Base-by-base conservation (phyloP, 768 basidiomycete genomes). In the Mycena latifolia region DNA sequence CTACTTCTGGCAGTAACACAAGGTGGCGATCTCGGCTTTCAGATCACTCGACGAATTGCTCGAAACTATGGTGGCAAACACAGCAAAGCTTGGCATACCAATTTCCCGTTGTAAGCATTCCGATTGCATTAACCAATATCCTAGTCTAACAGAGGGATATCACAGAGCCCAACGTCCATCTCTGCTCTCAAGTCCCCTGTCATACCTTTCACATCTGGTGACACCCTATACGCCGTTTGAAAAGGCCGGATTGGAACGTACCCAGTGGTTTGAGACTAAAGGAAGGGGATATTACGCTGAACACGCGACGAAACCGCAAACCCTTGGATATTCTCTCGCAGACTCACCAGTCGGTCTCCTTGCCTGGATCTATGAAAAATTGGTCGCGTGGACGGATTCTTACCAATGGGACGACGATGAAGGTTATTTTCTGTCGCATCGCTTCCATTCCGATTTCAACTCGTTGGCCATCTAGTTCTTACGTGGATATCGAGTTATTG, bases 401-500 rank as follows among this genome's bases (percentile, higher is more conserved):
- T 84, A 82, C 61, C 74, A 75, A 0, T 82, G 82, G 81, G 72
- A 74, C 12, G 86, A 87, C 46, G 86, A 89, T 28, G 86, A 89
- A 76, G 79, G 89, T 84, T 55, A 2, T 20, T 39, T 43, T 20
- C n/a, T 11, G 8, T 22, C 11, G 10, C 37, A 39, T 5, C 15
- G 25, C 51, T 58, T 22, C 35, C 11, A 25, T 20, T 58, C 8
- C n/a, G 22, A 39, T 20, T 51, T 31, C 15, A 22, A 47, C 61
- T 69, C 54, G 9, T 48, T 71, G 43, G 70, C 69, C 3, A 57
- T 22, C 62, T 66, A 89, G 88, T 89, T 1, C 69, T 90, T 31
- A 87, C 86, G 0, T 90, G 88, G 88, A 73, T 88, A 7, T 88
- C 86, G 1, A 78, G 88, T 18, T 89, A 87, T 67, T 84, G 81